Evolutionary conservation across 202 grass and related monocot species (phyloP), one percentile per base, ranked within the genome.

Genomic region (Saccharum hybrid): DNA sequence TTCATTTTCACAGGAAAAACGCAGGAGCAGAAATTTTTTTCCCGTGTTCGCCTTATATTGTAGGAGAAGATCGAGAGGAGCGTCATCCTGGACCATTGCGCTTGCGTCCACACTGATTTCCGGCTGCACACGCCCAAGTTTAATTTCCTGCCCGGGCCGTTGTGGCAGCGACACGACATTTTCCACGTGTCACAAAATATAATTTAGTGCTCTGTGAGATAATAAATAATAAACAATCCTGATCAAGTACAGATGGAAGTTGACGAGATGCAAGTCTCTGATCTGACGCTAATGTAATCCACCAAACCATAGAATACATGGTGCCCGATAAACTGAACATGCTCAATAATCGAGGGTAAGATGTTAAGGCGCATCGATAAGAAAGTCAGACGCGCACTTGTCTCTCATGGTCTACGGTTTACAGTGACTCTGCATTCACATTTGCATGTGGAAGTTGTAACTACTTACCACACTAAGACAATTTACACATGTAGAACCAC

Each of bases 361-460:
- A 21, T 78, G 5, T 33, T 78, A 0, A 31, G 7, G 60, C 21
- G n/a, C n/a, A n/a, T n/a, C n/a, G n/a, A n/a, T n/a, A n/a, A n/a
- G n/a, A 2, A 60, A 79, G 76, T 51, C 77, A 67, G 11, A 18
- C 1, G 2, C 3, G 19, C 31, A 19, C 2, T 21, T 57, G n/a
- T 69, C 49, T 16, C 22, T 14, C 22, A 45, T 43, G 79, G 15
- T 39, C 63, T 18, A 28, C 33, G 59, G 51, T 68, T 10, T 12
- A 30, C 34, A 70, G 26, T 1, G 26, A 28, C 26, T 28, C 26
- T 28, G 16, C 79, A 45, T 70, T 81, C 67, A 72, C 67, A 70
- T 13, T 71, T 49, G 39, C 42, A 78, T 14, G 43, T 37, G 78
- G n/a, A 57, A 40, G 66, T 70, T 80, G 48, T 70, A 81, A 69